phyloP scores from a whole-genome alignment of 257 asterid genomes.

The Penstemon eatonii region DNA sequence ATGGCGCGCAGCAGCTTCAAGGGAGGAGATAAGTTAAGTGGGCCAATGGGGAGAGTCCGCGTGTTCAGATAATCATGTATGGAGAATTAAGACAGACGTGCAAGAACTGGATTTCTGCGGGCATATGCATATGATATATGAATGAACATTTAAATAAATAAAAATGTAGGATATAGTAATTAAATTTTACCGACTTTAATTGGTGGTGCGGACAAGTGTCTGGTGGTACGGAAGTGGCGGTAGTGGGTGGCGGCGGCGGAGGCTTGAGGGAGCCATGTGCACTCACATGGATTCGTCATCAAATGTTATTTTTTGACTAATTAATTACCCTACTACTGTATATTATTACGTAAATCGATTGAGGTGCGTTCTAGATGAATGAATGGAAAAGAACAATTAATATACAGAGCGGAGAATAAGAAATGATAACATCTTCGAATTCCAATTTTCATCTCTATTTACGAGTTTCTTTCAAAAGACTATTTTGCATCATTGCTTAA shows the following conservation, averaged over 20 bases:
- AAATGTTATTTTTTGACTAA: not conserved
- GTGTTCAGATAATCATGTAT: conserved; percentile 24
- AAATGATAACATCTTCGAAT: no score
- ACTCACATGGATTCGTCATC: conserved; percentile 4
- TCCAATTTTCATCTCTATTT: no score
- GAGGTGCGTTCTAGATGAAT: no score
- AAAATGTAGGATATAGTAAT: not conserved
- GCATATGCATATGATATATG: not conserved
- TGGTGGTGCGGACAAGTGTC: conserved; percentile 25
- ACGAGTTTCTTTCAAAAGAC: no score
- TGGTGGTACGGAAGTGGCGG: conserved; percentile 27
- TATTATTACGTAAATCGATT: no score
- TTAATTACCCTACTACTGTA: no score
- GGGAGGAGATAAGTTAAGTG: conserved; percentile 25
- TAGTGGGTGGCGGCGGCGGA: not conserved
- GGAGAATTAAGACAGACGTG: conserved; percentile 22
- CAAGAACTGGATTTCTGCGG: conserved; percentile 12
- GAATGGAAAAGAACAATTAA: no score
- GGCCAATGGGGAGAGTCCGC: conserved; percentile 26
- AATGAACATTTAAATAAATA: not conserved
- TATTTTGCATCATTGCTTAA: no score
- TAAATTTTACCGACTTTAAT: not conserved
- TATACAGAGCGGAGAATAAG: no score
- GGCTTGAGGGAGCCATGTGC: conserved; percentile 24
- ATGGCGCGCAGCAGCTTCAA: not conserved